Conservation (phyloP, 306 rosid species). For the Oemleria cerasiformis region DNA sequence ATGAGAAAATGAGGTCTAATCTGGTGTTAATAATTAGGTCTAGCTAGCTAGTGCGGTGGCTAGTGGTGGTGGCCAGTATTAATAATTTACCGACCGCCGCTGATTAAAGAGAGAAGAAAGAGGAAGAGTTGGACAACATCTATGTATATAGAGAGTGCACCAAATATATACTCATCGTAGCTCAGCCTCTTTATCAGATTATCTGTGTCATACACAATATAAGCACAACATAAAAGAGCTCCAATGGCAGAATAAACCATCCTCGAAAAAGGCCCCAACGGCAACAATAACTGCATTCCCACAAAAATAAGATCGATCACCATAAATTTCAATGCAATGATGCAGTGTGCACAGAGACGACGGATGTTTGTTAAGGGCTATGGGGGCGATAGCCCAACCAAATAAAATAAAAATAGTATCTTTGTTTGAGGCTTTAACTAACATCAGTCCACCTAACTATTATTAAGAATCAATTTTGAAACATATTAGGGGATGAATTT, state of each 20-base stretch:
- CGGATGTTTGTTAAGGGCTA: too few relatives aligned
- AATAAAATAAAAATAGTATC: too few relatives aligned
- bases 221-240: constrained; percentile 22
- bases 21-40: background rate
- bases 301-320: background rate
- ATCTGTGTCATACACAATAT: constrained; percentile 29
- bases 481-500: too few relatives aligned
- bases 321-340: background rate
- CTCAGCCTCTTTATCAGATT: constrained; percentile 31
- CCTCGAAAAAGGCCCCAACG: constrained; percentile 25
- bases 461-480: too few relatives aligned
- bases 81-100: background rate
- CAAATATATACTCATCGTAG: constrained; percentile 37
- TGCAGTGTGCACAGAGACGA: too few relatives aligned
- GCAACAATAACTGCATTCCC: constrained; percentile 18
- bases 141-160: constrained; percentile 21
- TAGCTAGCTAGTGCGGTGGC: too few relatives aligned
- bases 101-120: constrained; percentile 11
- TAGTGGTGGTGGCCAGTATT: background rate
- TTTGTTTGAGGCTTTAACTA: too few relatives aligned
- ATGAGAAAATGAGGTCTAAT: background rate
- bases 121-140: constrained; percentile 30
- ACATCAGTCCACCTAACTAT: too few relatives aligned
- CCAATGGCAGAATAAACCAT: constrained; percentile 20
- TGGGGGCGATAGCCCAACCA: background rate